Evolutionary conservation across 345 rosid species (phyloP).

Genomic region (Rhizophora mangle): DNA sequence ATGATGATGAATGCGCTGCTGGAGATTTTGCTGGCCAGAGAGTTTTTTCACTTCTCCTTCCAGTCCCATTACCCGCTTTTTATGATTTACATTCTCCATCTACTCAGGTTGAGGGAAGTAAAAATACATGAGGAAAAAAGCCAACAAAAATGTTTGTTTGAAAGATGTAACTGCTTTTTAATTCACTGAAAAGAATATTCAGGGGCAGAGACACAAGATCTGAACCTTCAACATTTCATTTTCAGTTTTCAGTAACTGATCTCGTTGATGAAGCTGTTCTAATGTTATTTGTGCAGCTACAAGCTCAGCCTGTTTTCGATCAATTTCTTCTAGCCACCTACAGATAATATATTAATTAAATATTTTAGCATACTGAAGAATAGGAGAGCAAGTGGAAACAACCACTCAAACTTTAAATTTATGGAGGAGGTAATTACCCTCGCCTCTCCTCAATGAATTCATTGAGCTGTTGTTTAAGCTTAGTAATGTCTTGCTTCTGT

Average conservation of each 20-base stretch:
- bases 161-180: background rate
- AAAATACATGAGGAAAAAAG: background rate
- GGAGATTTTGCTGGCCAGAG: constrained; percentile 83
- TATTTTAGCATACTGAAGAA: background rate
- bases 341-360: background rate
- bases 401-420: constrained; percentile 21
- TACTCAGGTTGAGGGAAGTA: constrained; percentile 23
- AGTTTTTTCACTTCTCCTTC: constrained; percentile 78
- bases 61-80: constrained; percentile 60
- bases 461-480: constrained; percentile 69
- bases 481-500: constrained; percentile 55
- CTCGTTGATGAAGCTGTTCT: constrained; percentile 66
- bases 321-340: constrained; percentile 94
- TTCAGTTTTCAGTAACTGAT: constrained; percentile 66
- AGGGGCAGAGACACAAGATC: background rate
- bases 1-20: constrained; percentile 88
- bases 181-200: background rate
- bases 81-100: constrained; percentile 66
- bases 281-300: constrained; percentile 62
- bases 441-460: constrained; percentile 73
- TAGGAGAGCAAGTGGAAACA: background rate
- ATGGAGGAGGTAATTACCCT: constrained; percentile 39
- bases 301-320: constrained; percentile 69
- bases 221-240: constrained; percentile 77
- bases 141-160: background rate